Base-by-base conservation (phyloP, 1,284 basidiomycete genomes). In the Malassezia equina region DNA sequence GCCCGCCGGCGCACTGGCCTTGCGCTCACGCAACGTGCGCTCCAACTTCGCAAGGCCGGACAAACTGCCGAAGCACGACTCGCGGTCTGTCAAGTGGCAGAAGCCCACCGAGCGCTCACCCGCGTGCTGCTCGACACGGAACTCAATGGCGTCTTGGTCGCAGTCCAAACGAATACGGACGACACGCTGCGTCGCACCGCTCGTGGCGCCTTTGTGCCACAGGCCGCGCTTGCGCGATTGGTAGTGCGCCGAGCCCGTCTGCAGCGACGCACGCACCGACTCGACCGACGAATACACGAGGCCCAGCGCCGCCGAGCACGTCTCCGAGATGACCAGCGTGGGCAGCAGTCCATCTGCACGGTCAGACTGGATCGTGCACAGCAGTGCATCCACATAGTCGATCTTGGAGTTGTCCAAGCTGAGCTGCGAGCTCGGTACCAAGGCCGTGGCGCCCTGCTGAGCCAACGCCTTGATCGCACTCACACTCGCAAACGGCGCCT, bases 151-250 rank as follows among this genome's bases (percentile, higher is more conserved):
- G 76, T 99, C 94, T 0, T 82, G 81, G 76, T 99, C 94, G 76
- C 94, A 99, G 76, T 99, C 94, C 32, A 86, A 76, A 23, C 84
- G 81, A 62, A 99, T 86, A 63, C 81, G 80, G 17, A 90, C 79
- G 51, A 98, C 82, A 33, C 88, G 82, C 73, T 99, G 94, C 1
- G 86, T 90, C 8, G 91, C 86, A 23, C 94, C 94, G 19, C 87
- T 90, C 0, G 90, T 94, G 76, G 89, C 91, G 23, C 94, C 94
- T 76, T 99, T 99, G 59, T 87, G 81, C 94, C 94, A 99, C 17
- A 98, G 78, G 7, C 91, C 91, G 69, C 90, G 90, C 15, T 74
- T 75, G 61, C 94, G 84, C 17, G 90, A 95, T 74, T 96, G 90
- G 76, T 99, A 99, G 33, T 94, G 86, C 25, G 93, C 94, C 67